Evolutionary conservation across 2,329 filamentous ascomycete species (phyloP).

Genomic region (Trichophyton rubrum): DNA sequence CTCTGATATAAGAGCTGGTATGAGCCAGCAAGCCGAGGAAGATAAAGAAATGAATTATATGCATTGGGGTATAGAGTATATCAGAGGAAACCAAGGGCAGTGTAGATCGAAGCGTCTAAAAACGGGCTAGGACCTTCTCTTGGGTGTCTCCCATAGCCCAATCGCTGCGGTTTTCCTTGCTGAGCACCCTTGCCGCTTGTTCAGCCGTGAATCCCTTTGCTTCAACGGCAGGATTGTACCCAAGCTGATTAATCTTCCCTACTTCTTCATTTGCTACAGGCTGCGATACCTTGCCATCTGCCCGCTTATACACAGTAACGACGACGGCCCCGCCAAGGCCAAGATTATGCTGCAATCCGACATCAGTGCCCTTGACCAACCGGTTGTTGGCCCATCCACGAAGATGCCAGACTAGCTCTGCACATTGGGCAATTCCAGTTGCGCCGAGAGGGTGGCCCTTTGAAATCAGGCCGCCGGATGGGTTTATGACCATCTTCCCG

Average conservation of each 20-base stretch:
- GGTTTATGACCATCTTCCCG: conserved; percentile 70
- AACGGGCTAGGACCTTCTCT: conserved; percentile 60
- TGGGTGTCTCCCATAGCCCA: conserved; percentile 70
- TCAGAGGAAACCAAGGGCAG: not conserved
- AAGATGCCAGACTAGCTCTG: conserved; percentile 89
- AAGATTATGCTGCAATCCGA: conserved; percentile 81
- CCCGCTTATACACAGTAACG: conserved; percentile 75
- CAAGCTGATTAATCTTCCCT: conserved; percentile 54
- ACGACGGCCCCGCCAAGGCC: conserved; percentile 85
- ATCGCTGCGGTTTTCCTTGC: conserved; percentile 54
- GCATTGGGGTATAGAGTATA: no score
- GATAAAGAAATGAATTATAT: no score
- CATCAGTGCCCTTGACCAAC: conserved; percentile 52
- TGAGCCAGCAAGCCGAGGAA: no score
- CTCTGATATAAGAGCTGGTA: no score
- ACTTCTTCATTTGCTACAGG: conserved; percentile 52
- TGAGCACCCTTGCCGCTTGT: conserved; percentile 57
- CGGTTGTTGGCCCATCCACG: conserved; percentile 94
- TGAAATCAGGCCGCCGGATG: conserved; percentile 84
- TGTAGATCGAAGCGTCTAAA: conserved; percentile 26
- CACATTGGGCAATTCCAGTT: conserved; percentile 88
- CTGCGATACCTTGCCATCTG: conserved; percentile 56
- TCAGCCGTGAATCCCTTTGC: conserved; percentile 75
- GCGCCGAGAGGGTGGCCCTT: conserved; percentile 93
- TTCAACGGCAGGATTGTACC: conserved; percentile 84